Percentiles rank a stretch among this genome's conserved stretches.
Evolutionary conservation across 2,329 filamentous ascomycete species (phyloP).

Genomic region (Zymoseptoria pseudotritici): DNA sequence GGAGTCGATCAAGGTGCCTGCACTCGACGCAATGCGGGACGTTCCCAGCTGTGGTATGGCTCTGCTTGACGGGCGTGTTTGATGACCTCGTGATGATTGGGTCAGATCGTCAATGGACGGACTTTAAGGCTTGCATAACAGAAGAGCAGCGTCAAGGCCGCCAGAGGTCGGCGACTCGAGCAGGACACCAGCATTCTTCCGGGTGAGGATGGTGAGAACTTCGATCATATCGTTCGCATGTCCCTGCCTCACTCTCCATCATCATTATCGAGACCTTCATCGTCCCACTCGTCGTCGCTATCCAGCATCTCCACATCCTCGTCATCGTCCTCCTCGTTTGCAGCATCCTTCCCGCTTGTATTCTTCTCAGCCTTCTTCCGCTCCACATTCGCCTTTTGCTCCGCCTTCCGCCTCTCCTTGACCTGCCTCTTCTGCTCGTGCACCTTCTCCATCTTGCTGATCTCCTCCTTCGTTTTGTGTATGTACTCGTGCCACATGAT

Average conservation of each 20-base stretch:
- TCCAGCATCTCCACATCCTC: conserved; percentile 42
- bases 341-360: conserved; percentile 39
- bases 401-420: conserved; percentile 72
- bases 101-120: too few relatives aligned
- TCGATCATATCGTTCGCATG: background rate
- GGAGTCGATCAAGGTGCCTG: too few relatives aligned
- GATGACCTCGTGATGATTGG: too few relatives aligned
- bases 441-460: conserved; percentile 68
- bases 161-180: too few relatives aligned
- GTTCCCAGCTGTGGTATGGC: too few relatives aligned
- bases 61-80: too few relatives aligned
- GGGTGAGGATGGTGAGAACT: background rate
- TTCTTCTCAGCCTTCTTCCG: conserved; percentile 62
- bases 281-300: conserved; percentile 46
- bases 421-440: conserved; percentile 74
- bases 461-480: conserved; percentile 71
- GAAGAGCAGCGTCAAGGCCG: too few relatives aligned
- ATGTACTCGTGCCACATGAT: conserved; percentile 98
- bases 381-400: conserved; percentile 87
- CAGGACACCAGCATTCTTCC: background rate
- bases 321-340: conserved; percentile 31
- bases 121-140: too few relatives aligned
- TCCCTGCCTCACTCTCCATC: conserved; percentile 7
- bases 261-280: conserved; percentile 26
- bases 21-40: too few relatives aligned